Evolutionary conservation across 495 filamentous ascomycete genomes (phyloP).

Genomic region (Barbatosphaeria neglecta): DNA sequence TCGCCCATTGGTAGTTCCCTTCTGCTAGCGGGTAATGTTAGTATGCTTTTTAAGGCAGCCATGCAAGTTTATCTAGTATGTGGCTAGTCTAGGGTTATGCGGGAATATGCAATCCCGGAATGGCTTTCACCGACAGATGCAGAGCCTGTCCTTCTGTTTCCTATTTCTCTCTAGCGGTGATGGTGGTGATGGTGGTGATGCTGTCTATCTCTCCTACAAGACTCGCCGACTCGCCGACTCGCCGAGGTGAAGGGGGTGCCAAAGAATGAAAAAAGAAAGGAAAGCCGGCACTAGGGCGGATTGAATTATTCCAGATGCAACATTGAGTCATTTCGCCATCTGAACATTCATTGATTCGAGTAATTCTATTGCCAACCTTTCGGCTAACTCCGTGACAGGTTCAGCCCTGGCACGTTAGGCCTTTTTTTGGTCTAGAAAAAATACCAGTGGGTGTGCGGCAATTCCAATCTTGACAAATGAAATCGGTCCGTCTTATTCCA

Average conservation of each 20-base stretch:
- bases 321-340: not conserved
- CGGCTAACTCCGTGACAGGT: not conserved
- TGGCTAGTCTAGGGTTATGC: not conserved
- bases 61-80: not conserved
- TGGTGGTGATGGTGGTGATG: not conserved
- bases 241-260: not conserved
- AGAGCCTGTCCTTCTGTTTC: not conserved
- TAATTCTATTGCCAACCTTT: not conserved
- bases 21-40: not conserved
- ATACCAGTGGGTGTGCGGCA: not conserved
- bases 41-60: not conserved
- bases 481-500: not conserved
- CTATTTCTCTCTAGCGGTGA: not conserved
- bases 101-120: not conserved
- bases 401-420: not conserved
- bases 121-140: not conserved
- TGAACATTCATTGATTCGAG: not conserved
- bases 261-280: not conserved
- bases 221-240: too few relatives aligned
- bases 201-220: not conserved
- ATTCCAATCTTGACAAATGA: not conserved
- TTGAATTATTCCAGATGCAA: not conserved
- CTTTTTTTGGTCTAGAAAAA: not conserved
- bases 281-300: not conserved
- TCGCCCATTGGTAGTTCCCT: not conserved